Conservation (phyloP, 306 rosid species). For the Vigna unguiculata region DNA sequence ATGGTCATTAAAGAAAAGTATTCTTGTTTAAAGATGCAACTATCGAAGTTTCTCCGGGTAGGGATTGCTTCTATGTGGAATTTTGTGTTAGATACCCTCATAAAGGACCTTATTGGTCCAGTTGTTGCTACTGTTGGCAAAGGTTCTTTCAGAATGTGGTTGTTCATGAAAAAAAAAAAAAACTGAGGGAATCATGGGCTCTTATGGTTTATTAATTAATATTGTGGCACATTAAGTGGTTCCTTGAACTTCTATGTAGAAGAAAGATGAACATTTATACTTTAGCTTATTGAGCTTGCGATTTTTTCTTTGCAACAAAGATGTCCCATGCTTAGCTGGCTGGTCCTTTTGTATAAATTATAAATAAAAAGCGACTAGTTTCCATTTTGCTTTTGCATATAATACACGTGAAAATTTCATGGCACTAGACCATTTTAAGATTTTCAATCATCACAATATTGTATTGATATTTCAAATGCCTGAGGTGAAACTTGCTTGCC, state of each 20-base stretch:
- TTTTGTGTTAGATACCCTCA: constrained; percentile 35
- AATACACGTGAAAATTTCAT: neutral
- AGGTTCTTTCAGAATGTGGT: constrained; percentile 32
- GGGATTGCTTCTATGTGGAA: constrained; percentile 11
- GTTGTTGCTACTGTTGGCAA: constrained; percentile 13
- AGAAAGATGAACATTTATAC: neutral
- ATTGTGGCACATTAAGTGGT: constrained; percentile 3
- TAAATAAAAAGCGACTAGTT: constrained; percentile 3
- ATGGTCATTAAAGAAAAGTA: neutral
- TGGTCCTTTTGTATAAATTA: neutral
- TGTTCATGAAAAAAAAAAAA: neutral
- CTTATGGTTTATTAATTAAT: constrained; percentile 21
- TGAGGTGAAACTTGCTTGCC: constrained; percentile 22
- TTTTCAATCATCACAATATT: constrained; percentile 12
- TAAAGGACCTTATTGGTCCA: constrained; percentile 5
- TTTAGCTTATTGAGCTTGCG: constrained; percentile 17
- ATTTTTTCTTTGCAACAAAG: constrained; percentile 31
- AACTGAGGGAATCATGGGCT: neutral
- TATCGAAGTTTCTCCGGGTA: constrained; percentile 21
- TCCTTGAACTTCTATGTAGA: neutral
- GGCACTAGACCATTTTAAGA: constrained; percentile 22
- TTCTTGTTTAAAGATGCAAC: constrained; percentile 24
- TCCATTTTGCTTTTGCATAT: neutral
- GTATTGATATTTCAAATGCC: constrained; percentile 15
- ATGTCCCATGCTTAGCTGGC: constrained; percentile 7